Evolutionary conservation across 2,329 filamentous ascomycete species (phyloP), one percentile per base, ranked within the genome.

Genomic region (Tolypocladium endophyticum): DNA sequence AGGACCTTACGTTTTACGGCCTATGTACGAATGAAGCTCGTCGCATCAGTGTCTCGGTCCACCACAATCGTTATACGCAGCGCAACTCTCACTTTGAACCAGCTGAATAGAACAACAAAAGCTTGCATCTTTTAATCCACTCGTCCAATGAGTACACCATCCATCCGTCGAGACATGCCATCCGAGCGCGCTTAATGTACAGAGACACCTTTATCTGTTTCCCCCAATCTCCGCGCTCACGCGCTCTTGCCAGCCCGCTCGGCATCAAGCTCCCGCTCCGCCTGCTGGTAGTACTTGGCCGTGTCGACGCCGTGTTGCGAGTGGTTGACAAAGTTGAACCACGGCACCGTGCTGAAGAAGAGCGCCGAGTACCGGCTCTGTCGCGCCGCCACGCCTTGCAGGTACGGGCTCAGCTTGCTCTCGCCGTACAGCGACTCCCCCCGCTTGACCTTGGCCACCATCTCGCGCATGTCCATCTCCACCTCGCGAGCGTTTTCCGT

Each of bases 261-360:
- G 45, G 86, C 87, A 77, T 96, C 94, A 69, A 99, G 77, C 76
- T 99, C 94, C 73, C 87, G 82, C 81, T 99, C 94, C 9, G 94
- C 94, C 74, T 96, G 91, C 73, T 88, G 87, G 77, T 96, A 99
- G 79, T 99, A 99, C 80, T 99, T 99, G 65, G 93, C 92, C 38
- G 94, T 99, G 74, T 99, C 94, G 61, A 99, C 90, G 67, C 94
- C 94, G 74, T 99, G 94, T 83, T 95, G 79, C 72, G 85, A 87
- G 77, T 99, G 94, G 77, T 99, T 97, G 71, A 96, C 93, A 77
- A 99, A 89, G 81, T 99, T 99, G 78, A 96, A 93, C 94, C 92
- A 97, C 45, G 93, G 92, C 60, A 99, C 78, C 59, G 93, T 85
- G 71, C 92, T 88, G 65, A 90, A 78, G 75, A 93, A 94, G 38